Evolutionary conservation across 495 filamentous ascomycete species (phyloP), one percentile per base, ranked within the genome.

Genomic region (Penicillium manginii): DNA sequence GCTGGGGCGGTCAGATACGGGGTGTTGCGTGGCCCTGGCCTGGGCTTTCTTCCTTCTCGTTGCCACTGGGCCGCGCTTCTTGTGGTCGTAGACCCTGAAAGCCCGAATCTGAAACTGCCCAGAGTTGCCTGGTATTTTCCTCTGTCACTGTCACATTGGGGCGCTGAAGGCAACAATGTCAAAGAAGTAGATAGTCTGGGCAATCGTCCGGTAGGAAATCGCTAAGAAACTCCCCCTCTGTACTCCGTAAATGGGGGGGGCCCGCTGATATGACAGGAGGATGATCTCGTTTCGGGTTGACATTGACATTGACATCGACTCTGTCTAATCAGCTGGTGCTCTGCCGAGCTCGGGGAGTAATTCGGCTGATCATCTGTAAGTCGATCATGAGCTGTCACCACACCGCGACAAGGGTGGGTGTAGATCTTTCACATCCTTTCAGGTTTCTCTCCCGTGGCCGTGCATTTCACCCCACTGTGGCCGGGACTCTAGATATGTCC

Each of bases 1-100:
- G 51, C 57, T 59, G 57, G 57, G 21, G 40, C 45, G 47, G 52
- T 55, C 58, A 43, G 19, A 43, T 54, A 37, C 50, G 43, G 21
- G 23, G 50, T 9, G 45, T 46, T 52, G 50, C 51, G 57, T 54
- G 57, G 57, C 50, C 35, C 23, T 43, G 22, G 50, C 50, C 51
- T 54, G 43, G 51, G 50, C 50, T 48, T 42, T 29, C n/a, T 32
- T 14, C 1, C 12, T 18, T n/a, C 23, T 26, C 26, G 6, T 22
- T 22, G n/a, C 15, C 40, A 17, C 14, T 23, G 49, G 9, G 45
- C 45, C 45, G 45, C 45, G 45, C 45, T 47, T 47, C 21, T 47
- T 47, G 45, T 19, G 21, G 10, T 3, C 45, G 1, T 47, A 21
- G 15, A 52, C 39, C 49, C 8, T 58, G 32, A 48, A 37, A 40